Conservation (phyloP, 208 protist species). For the Spongospora subterranea region DNA sequence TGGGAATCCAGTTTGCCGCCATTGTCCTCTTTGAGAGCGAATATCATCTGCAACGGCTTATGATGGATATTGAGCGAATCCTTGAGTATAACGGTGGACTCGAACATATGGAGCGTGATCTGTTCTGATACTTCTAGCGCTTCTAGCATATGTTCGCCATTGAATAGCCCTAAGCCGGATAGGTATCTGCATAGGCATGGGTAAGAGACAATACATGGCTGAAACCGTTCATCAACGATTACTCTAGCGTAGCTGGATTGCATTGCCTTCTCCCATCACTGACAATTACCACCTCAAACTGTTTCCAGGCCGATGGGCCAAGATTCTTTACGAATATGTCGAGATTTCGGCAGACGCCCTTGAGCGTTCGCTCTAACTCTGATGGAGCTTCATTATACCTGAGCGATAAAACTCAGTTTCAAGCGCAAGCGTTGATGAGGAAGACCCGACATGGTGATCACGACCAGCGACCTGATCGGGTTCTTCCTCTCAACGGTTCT, state of each 20-base stretch:
- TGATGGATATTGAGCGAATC: neutral
- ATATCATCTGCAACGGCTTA: neutral
- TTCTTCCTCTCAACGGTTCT: constrained; percentile 37
- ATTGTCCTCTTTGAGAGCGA: constrained; percentile 19
- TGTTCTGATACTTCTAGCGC: constrained; percentile 12
- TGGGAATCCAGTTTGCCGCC: constrained; percentile 41
- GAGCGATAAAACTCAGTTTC: neutral
- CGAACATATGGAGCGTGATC: constrained; percentile 27
- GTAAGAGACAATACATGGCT: too few relatives aligned
- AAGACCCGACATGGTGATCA: constrained; percentile 48
- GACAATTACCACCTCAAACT: constrained; percentile 46
- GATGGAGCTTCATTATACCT: constrained; percentile 32
- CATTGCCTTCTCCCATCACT: neutral
- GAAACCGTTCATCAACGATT: too few relatives aligned
- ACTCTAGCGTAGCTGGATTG: neutral
- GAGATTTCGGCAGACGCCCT: constrained; percentile 39
- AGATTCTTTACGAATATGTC: constrained; percentile 48
- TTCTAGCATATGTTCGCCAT: constrained; percentile 45
- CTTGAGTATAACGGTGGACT: constrained; percentile 12
- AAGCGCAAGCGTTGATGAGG: neutral
- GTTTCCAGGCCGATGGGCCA: constrained; percentile 1
- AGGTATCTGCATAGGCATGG: too few relatives aligned
- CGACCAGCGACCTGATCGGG: constrained; percentile 33
- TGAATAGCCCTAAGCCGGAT: neutral
- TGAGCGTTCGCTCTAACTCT: constrained; percentile 54